phyloP scores from a whole-genome alignment of 2,329 filamentous ascomycete genomes.

The Penicillium sp. region DNA sequence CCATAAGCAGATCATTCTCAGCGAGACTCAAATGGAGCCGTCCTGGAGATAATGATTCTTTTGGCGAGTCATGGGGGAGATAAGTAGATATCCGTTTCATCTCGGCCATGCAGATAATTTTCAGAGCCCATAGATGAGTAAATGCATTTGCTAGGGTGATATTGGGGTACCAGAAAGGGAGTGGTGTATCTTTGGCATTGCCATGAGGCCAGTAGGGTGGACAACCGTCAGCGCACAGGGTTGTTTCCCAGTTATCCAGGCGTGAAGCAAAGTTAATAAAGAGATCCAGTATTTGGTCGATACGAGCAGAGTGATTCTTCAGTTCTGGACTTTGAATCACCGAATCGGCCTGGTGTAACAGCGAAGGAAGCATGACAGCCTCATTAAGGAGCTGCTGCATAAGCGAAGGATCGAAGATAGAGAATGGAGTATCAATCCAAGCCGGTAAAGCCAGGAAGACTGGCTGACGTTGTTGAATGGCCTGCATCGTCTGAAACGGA shows the following conservation, averaged over 20 bases:
- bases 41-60: background rate
- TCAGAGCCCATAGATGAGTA: background rate
- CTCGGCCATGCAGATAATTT: background rate
- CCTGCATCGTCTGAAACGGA: background rate
- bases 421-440: background rate
- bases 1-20: background rate
- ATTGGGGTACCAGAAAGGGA: background rate
- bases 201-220: background rate
- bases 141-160: background rate
- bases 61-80: background rate
- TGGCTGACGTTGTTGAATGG: background rate
- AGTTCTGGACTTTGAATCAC: background rate
- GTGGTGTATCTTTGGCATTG: background rate
- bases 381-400: background rate
- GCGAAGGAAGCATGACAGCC: background rate
- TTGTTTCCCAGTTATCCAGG: background rate
- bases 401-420: background rate
- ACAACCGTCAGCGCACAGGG: background rate
- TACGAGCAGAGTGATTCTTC: background rate
- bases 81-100: background rate
- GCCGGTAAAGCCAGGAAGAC: background rate
- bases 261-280: background rate
- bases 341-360: background rate
- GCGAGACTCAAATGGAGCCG: background rate
- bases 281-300: background rate